Evolutionary conservation across 148 eudicot genomes (phyloP), one percentile per base, ranked within the genome.

Genomic region (Vaccinium myrtillus): DNA sequence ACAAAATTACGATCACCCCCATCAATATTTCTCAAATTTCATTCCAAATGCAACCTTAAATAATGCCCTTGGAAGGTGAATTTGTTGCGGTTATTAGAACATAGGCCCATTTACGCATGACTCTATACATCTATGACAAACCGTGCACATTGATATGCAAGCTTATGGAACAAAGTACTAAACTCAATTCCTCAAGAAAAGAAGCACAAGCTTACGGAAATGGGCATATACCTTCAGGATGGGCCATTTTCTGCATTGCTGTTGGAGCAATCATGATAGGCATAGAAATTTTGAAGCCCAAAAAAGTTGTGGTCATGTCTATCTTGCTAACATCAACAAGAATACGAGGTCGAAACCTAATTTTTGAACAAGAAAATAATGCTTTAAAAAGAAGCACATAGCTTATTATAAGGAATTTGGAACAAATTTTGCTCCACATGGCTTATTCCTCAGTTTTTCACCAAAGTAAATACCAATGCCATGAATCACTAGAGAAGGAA

Each of bases 191-290:
- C 49, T 32, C 18, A 16, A 32, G 51, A 19, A 43, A 74, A 49
- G 19, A 74, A 0, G 73, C 30, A 0, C 23, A 77, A 59, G 49
- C 58, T 59, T 53, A 77, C 49, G 32, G 50, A 55, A 84, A 82
- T 39, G 23, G 36, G 39, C 46, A 85, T 27, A 65, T 89, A 95
- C 98, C 98, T 89, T 94, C 94, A 77, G 90, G 94, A 74, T 96
- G 98, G 86, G 98, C 98, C 98, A 94, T 93, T 89, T 94, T 94
- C 87, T 91, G 95, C 95, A 96, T 91, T 65, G 97, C 98, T 16
- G 95, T 83, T 15, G 98, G 98, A 87, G 98, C 98, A 88, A 96
- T 87, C 98, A 96, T 94, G 86, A 96, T 92, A 1, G 98, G 98
- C 98, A 94, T 96, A 71, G 98, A 91, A 73, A 96, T 88, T 51